phyloP scores from a whole-genome alignment of 2,329 filamentous ascomycete species.

The Aspergillus sclerotialis region DNA sequence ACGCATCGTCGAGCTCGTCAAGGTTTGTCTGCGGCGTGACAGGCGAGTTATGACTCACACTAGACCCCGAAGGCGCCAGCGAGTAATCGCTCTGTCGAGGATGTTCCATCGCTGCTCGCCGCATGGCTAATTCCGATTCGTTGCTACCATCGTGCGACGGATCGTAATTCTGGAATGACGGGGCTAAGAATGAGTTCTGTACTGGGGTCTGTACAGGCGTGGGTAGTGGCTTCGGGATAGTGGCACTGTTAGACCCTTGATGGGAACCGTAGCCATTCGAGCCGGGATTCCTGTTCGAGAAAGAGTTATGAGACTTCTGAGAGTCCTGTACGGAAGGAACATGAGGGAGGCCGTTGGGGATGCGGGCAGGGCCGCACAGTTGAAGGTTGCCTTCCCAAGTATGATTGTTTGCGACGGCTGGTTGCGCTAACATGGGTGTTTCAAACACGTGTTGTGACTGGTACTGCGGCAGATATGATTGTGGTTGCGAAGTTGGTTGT shows the following conservation, averaged over 20 bases:
- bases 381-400: constrained; percentile 31
- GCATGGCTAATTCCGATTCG: constrained; percentile 54
- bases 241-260: constrained; percentile 29
- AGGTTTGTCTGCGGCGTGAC: constrained; percentile 53
- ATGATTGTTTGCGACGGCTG: constrained; percentile 26
- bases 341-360: constrained; percentile 20
- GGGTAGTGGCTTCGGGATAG: constrained; percentile 47
- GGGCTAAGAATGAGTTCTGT: constrained; percentile 43
- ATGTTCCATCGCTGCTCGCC: constrained; percentile 49
- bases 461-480: constrained; percentile 24
- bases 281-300: constrained; percentile 36
- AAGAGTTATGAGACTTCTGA: constrained; percentile 37
- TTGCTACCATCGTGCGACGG: constrained; percentile 34
- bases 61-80: constrained; percentile 53
- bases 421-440: constrained; percentile 35
- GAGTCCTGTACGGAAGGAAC: constrained; percentile 12
- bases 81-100: constrained; percentile 39
- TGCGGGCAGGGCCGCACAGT: constrained; percentile 27
- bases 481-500: constrained; percentile 25
- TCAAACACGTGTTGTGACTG: constrained; percentile 17
- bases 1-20: constrained; percentile 47
- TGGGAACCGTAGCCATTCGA: constrained; percentile 29
- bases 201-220: constrained; percentile 50
- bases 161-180: constrained; percentile 41
- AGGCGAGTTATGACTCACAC: constrained; percentile 54